Evolutionary conservation across 257 asterid genomes (phyloP).

Genomic region (Schizonepeta tenuifolia): DNA sequence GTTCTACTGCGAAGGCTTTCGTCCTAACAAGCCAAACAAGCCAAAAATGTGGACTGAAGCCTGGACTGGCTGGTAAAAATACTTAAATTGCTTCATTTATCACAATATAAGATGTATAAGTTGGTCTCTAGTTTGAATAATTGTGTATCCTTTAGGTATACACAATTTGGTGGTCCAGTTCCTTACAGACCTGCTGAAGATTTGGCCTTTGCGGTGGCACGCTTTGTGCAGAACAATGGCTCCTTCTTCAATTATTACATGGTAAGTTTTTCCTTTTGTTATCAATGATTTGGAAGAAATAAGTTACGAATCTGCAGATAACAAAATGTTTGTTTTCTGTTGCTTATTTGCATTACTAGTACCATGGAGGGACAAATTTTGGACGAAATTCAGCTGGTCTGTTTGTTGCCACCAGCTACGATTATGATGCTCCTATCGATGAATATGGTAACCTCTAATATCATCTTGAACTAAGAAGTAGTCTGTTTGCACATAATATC

Average conservation of each 20-base stretch:
- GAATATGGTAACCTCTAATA: slow-evolving; percentile 71
- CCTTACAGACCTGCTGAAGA: slow-evolving; percentile 89
- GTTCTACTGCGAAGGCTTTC: slow-evolving; percentile 81
- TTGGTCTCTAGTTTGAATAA: not conserved
- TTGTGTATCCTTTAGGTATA: slow-evolving; percentile 74
- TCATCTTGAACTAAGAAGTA: not conserved
- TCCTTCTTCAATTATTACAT: slow-evolving; percentile 92
- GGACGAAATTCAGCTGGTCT: slow-evolving; percentile 84
- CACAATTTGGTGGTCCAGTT: slow-evolving; percentile 74
- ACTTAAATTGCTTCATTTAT: not conserved
- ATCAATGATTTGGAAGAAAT: not conserved
- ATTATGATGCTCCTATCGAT: slow-evolving; percentile 89
- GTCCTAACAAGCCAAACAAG: slow-evolving; percentile 73
- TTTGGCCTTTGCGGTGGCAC: slow-evolving; percentile 85
- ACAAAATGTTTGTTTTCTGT: not conserved
- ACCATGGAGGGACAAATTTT: slow-evolving; percentile 92
- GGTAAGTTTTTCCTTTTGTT: slow-evolving; percentile 47
- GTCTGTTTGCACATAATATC: not conserved
- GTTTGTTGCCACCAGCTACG: slow-evolving; percentile 86
- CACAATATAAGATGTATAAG: not conserved
- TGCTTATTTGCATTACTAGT: slow-evolving; percentile 47
- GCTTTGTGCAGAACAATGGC: slow-evolving; percentile 87
- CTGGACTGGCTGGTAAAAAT: slow-evolving; percentile 91
- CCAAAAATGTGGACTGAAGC: slow-evolving; percentile 97
- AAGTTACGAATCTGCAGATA: slow-evolving; percentile 1